phyloP scores from a whole-genome alignment of 768 basidiomycete species.

The Botryobasidium botryosum region DNA sequence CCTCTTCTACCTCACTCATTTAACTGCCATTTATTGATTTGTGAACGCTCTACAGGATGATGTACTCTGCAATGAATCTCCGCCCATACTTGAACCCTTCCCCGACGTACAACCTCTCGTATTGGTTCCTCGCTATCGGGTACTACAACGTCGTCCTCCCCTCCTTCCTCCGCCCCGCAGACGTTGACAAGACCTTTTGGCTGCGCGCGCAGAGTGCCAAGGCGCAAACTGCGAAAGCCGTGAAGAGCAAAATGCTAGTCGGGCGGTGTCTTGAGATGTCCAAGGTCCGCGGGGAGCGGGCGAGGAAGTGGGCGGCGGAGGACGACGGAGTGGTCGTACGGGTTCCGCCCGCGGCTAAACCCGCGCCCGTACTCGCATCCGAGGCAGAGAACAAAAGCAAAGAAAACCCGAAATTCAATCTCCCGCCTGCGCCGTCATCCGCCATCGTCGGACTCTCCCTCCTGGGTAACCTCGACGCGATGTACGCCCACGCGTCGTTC shows the following conservation, averaged over 20 bases:
- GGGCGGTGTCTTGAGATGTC: constrained; percentile 51
- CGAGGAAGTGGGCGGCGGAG: constrained; percentile 53
- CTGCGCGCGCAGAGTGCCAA: constrained; percentile 53
- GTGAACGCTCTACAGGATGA: constrained; percentile 31
- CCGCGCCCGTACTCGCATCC: background rate
- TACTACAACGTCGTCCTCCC: constrained; percentile 23
- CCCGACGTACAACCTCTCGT: constrained; percentile 28
- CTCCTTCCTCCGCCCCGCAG: constrained; percentile 13
- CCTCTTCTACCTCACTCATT: background rate
- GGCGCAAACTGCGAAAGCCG: constrained; percentile 44
- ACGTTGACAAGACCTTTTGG: constrained; percentile 35
- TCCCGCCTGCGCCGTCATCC: constrained; percentile 28
- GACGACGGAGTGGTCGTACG: too few species aligned
- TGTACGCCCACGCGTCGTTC: constrained; percentile 52
- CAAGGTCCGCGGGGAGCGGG: constrained; percentile 37
- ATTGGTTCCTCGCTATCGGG: constrained; percentile 38
- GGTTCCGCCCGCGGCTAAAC: background rate
- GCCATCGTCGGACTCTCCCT: constrained; percentile 67
- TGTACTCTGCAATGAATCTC: constrained; percentile 76
- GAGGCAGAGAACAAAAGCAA: background rate
- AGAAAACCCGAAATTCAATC: constrained; percentile 2
- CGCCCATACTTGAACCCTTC: constrained; percentile 33
- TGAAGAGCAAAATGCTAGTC: constrained; percentile 43
- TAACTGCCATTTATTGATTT: background rate
- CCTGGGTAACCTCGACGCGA: constrained; percentile 70